Percentiles rank a stretch among this genome's conserved stretches.
These are phyloP conservation scores for Penicillium parvum DNA, from an alignment of 495 filamentous ascomycete species.

Conservation along the genomic window DNA sequence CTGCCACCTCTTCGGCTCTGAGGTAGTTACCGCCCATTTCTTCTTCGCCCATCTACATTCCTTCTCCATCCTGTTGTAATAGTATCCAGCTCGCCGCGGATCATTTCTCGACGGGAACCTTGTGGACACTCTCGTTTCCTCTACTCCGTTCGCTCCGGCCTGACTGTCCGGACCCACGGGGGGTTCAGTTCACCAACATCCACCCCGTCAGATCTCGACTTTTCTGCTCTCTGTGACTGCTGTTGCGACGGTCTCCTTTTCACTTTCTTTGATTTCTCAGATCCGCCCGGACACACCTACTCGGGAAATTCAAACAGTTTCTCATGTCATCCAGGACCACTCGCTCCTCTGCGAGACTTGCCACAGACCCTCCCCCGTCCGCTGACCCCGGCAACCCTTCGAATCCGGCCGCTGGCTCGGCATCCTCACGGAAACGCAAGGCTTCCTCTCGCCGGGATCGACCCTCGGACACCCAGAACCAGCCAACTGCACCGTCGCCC, in stretches of 20 bases:
- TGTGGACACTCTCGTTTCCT: background rate
- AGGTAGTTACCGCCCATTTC: slow-evolving; percentile 42
- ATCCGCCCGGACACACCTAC: slow-evolving; percentile 1
- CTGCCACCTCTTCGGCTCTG: slow-evolving; percentile 40
- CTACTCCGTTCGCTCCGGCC: background rate
- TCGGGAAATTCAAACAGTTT: slow-evolving; percentile 27
- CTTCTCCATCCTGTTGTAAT: background rate
- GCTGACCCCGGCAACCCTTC: slow-evolving; percentile 33
- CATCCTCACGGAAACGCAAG: slow-evolving; percentile 55
- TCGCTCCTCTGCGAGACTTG: slow-evolving; percentile 73
- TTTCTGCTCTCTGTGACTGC: background rate
- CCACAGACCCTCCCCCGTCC: slow-evolving; percentile 53
- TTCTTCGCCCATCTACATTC: slow-evolving; percentile 11
- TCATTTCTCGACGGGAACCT: background rate
- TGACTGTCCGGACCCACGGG: slow-evolving; percentile 2
- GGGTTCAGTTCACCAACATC: background rate
- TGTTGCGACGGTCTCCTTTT: background rate
- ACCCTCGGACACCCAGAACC: slow-evolving; percentile 35
- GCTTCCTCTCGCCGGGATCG: slow-evolving; percentile 41
- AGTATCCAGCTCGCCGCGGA: background rate
- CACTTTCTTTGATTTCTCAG: slow-evolving; percentile 3
- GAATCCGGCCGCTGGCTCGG: slow-evolving; percentile 37
- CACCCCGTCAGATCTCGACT: background rate
- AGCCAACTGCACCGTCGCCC: slow-evolving; percentile 38
- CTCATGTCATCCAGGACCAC: slow-evolving; percentile 85